phyloP scores from a whole-genome alignment of 2,329 filamentous ascomycete species.

The Aspergillus novofumigatus region DNA sequence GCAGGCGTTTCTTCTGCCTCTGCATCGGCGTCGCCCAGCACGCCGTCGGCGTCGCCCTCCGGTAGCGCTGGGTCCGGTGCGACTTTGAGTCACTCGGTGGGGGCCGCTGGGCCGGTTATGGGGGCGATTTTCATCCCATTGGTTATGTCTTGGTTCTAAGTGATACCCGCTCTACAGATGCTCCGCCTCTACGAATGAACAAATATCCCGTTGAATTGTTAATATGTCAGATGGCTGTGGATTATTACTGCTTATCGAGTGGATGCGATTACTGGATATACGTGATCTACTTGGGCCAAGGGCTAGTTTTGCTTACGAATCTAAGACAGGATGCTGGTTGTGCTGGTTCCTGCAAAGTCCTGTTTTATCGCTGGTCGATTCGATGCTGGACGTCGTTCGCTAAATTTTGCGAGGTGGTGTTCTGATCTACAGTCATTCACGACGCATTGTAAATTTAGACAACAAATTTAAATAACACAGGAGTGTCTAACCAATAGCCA shows the following conservation, averaged over 20 bases:
- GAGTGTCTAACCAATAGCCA: neutral
- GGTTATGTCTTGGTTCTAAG: slow-evolving; percentile 1
- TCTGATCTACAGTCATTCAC: neutral
- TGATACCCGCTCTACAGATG: neutral
- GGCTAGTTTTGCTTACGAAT: neutral
- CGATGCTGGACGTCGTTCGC: neutral
- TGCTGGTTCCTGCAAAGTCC: neutral
- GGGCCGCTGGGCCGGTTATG: slow-evolving; percentile 14
- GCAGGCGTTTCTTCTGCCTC: neutral
- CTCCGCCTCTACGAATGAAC: neutral
- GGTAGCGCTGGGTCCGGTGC: slow-evolving; percentile 6
- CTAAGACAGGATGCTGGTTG: neutral
- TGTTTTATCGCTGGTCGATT: neutral
- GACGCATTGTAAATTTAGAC: neutral
- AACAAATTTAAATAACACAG: neutral
- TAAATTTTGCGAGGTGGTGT: neutral
- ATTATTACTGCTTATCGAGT: neutral
- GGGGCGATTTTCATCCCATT: slow-evolving; percentile 11
- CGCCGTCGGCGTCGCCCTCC: slow-evolving; percentile 5
- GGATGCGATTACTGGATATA: neutral
- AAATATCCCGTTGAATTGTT: neutral
- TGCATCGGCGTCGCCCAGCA: slow-evolving; percentile 2
- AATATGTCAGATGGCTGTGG: neutral
- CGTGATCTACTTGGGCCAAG: neutral
- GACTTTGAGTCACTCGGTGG: slow-evolving; percentile 15